Percentiles rank a stretch among this genome's conserved stretches.
Evolutionary conservation across 2,329 filamentous ascomycete genomes (phyloP).

Genomic region (Trematosphaeria pertusa): DNA sequence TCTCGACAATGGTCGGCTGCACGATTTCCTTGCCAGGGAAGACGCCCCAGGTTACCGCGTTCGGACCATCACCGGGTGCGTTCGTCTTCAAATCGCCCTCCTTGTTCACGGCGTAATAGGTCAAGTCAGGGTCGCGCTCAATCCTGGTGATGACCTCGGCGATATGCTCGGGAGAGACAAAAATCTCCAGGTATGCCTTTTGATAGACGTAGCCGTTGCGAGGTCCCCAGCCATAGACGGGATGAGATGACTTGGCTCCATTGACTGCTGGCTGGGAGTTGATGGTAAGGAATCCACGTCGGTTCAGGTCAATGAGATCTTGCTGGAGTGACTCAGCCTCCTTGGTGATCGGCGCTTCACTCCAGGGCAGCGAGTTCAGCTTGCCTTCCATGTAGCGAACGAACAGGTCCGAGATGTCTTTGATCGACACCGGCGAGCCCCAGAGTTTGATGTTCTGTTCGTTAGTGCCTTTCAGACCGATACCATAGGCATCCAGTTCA

Average conservation of each 20-base stretch:
- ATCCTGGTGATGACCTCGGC: slow-evolving; percentile 79
- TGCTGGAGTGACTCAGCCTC: slow-evolving; percentile 82
- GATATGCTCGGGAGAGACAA: slow-evolving; percentile 82
- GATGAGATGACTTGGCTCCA: slow-evolving; percentile 84
- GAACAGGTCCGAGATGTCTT: slow-evolving; percentile 84
- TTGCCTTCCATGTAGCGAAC: slow-evolving; percentile 83
- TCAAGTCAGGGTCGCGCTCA: slow-evolving; percentile 78
- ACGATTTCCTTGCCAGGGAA: slow-evolving; percentile 99
- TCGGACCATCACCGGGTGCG: slow-evolving; percentile 82
- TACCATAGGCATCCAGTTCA: slow-evolving; percentile 91
- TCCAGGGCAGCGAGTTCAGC: slow-evolving; percentile 88
- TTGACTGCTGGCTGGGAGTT: slow-evolving; percentile 97
- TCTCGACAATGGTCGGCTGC: slow-evolving; percentile 99
- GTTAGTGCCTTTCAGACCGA: slow-evolving; percentile 92
- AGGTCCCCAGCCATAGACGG: slow-evolving; percentile 92
- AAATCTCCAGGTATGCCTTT: slow-evolving; percentile 93
- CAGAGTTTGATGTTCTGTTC: slow-evolving; percentile 95
- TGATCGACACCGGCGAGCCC: slow-evolving; percentile 81
- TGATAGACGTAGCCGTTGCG: slow-evolving; percentile 97
- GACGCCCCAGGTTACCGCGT: slow-evolving; percentile 99
- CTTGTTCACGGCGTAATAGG: slow-evolving; percentile 93
- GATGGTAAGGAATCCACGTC: slow-evolving; percentile 87
- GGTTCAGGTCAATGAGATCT: slow-evolving; percentile 82
- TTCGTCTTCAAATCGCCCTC: slow-evolving; percentile 84
- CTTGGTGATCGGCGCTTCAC: slow-evolving; percentile 81